These are phyloP conservation scores for Leishmania braziliensis DNA, from an alignment of 208 protist genomes.

Conservation along the genomic window DNA sequence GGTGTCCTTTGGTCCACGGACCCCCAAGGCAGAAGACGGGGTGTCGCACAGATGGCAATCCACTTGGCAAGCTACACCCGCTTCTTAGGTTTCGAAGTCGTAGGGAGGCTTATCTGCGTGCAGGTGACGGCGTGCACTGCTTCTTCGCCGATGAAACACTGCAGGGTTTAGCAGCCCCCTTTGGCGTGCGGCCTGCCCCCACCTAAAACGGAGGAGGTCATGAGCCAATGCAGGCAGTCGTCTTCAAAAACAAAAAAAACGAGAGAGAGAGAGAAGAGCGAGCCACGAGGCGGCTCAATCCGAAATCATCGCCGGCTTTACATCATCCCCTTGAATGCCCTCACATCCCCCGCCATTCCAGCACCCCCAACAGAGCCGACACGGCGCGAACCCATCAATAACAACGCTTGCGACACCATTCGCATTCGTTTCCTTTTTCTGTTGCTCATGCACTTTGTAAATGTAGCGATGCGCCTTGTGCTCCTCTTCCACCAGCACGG, in stretches of 20 bases:
- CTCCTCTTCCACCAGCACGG: neutral
- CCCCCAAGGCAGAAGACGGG: neutral
- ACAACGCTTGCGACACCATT: neutral
- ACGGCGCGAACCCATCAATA: neutral
- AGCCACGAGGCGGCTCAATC: neutral
- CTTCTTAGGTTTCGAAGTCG: neutral
- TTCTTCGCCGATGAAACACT: neutral
- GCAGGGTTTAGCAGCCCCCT: neutral
- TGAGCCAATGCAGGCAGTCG: neutral
- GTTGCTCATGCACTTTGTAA: neutral
- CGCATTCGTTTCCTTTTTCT: neutral
- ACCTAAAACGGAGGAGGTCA: neutral
- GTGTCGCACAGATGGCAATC: neutral
- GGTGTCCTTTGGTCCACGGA: neutral
- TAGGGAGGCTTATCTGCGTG: neutral
- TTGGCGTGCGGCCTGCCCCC: neutral
- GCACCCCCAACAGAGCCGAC: neutral
- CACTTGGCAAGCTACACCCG: neutral
- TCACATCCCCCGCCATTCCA: neutral
- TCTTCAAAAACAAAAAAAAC: neutral
- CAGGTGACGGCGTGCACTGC: neutral
- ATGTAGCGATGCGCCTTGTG: neutral
- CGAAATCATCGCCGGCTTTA: neutral
- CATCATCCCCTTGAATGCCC: neutral
- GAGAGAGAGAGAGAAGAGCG: neutral